These are phyloP conservation scores for Jaapia argillacea DNA, from an alignment of 768 basidiomycete genomes.

Conservation along the genomic window DNA sequence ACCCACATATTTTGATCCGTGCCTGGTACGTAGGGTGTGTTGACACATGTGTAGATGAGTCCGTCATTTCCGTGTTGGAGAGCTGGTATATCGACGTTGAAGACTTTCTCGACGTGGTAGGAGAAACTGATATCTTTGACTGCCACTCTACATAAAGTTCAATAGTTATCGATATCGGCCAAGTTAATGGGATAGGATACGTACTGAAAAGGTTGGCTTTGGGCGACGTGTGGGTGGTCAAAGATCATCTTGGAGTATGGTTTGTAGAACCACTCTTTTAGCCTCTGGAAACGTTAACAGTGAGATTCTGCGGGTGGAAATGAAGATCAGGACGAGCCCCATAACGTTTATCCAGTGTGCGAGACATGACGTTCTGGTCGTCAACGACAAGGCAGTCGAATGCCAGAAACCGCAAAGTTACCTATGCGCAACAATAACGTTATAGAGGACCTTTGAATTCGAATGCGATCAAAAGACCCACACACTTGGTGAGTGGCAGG, in stretches of 20 bases:
- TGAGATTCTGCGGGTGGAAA: not conserved
- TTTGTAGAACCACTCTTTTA: slow-evolving; percentile 73
- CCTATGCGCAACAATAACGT: slow-evolving; percentile 33
- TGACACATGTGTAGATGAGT: slow-evolving; percentile 91
- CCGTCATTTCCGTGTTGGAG: slow-evolving; percentile 93
- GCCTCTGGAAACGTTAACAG: slow-evolving; percentile 34
- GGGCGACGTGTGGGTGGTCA: slow-evolving; percentile 59
- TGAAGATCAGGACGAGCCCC: slow-evolving; percentile 45
- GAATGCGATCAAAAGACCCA: slow-evolving; percentile 25
- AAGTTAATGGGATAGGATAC: slow-evolving; percentile 17
- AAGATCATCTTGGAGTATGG: slow-evolving; percentile 66
- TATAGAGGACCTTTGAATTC: not conserved
- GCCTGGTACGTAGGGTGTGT: slow-evolving; percentile 64
- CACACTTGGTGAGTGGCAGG: slow-evolving; percentile 50
- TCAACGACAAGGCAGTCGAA: slow-evolving; percentile 92
- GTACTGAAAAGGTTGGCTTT: slow-evolving; percentile 74
- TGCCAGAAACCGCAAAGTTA: slow-evolving; percentile 71
- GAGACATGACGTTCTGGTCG: slow-evolving; percentile 78
- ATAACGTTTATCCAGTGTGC: slow-evolving; percentile 78
- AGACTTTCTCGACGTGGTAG: slow-evolving; percentile 82
- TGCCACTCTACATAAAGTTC: slow-evolving; percentile 44
- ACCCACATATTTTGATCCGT: slow-evolving; percentile 86
- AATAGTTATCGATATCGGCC: not conserved
- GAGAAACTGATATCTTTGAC: slow-evolving; percentile 85
- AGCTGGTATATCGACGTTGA: slow-evolving; percentile 71